Evolutionary conservation across 78 protist species (phyloP).

Genomic region (Dictyostelium intermedium): DNA sequence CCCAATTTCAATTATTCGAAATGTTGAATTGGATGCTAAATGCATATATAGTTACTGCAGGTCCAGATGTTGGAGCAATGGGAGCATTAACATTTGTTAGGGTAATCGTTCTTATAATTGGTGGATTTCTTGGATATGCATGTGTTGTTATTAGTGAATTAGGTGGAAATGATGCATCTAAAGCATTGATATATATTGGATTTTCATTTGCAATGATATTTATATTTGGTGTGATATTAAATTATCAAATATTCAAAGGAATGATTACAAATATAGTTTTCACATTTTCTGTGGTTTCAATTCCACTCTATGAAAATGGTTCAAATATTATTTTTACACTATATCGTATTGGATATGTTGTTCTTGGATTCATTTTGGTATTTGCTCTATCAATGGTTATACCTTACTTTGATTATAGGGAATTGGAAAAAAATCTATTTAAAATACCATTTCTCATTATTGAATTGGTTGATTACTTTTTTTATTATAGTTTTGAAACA

Average conservation of each 20-base stretch:
- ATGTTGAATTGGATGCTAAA: background rate
- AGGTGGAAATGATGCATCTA: background rate
- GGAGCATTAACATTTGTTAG: background rate
- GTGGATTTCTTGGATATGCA: background rate
- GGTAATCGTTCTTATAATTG: background rate
- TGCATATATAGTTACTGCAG: background rate
- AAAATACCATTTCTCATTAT: background rate
- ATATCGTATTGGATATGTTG: background rate
- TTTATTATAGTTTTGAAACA: background rate
- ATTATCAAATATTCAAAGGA: background rate
- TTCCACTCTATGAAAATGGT: background rate
- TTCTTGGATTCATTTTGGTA: background rate
- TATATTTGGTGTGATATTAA: background rate
- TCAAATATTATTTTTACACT: background rate
- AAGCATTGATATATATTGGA: background rate
- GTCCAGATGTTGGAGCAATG: background rate
- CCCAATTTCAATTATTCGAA: background rate
- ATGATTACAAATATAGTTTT: background rate
- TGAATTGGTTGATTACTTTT: background rate
- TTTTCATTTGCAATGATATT: background rate
- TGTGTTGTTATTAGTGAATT: background rate
- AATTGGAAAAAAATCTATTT: background rate
- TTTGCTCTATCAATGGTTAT: background rate
- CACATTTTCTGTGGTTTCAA: conserved; percentile 8
- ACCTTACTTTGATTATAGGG: background rate